These are phyloP conservation scores for Aspergillus ochraceus DNA, from an alignment of 2,329 filamentous ascomycete genomes.

Conservation along the genomic window DNA sequence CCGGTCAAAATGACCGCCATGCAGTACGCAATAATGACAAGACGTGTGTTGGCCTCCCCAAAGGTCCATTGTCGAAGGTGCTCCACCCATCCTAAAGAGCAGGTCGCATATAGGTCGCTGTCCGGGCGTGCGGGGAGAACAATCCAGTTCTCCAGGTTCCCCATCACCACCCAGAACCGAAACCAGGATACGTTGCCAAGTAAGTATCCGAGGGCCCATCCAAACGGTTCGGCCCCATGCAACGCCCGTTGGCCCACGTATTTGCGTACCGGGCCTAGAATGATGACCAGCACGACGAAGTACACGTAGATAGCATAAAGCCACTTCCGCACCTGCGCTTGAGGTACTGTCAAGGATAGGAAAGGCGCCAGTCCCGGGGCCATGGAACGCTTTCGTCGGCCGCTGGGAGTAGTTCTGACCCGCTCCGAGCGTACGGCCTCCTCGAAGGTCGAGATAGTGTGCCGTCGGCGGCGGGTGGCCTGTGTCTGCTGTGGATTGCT, in stretches of 20 bases:
- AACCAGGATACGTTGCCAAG: conserved; percentile 75
- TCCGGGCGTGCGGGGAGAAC: conserved; percentile 58
- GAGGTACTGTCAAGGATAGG: conserved; percentile 73
- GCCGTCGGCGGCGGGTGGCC: conserved; percentile 33
- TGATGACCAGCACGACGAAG: conserved; percentile 61
- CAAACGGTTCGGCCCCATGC: conserved; percentile 73
- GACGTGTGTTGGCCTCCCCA: conserved; percentile 78
- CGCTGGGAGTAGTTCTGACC: conserved; percentile 56
- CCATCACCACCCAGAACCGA: conserved; percentile 67
- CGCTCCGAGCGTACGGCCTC: conserved; percentile 30
- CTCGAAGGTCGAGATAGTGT: conserved; percentile 55
- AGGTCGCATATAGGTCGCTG: conserved; percentile 39
- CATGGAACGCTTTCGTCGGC: conserved; percentile 64
- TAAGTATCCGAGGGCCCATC: conserved; percentile 89
- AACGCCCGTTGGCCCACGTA: conserved; percentile 70
- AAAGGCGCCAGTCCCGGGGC: conserved; percentile 70
- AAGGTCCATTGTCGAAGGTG: conserved; percentile 63
- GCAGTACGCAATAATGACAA: conserved; percentile 75
- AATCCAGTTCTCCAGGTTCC: conserved; percentile 73
- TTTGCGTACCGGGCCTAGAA: conserved; percentile 69
- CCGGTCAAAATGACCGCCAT: conserved; percentile 67
- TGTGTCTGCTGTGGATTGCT: conserved; percentile 10
- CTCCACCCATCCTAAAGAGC: conserved; percentile 61
- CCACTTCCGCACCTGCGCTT: conserved; percentile 78
- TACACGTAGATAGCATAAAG: conserved; percentile 81